Conservation (phyloP, 495 filamentous ascomycete genomes). For the Annulohypoxylon nitens region DNA sequence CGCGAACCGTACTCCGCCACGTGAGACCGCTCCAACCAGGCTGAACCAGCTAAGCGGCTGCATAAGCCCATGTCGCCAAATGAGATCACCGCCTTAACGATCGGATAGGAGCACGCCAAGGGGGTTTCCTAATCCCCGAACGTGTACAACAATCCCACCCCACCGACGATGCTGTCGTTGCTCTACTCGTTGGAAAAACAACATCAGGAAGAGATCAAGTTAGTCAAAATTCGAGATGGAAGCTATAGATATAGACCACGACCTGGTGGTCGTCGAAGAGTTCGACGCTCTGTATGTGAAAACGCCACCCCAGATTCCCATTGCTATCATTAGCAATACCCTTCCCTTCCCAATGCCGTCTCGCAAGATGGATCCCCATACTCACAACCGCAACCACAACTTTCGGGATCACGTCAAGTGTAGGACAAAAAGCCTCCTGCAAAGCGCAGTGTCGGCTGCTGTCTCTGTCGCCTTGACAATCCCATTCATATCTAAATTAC, state of each 20-base stretch:
- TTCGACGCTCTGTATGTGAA: conserved; percentile 63
- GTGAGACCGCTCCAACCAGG: conserved; percentile 43
- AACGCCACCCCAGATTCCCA: conserved; percentile 30
- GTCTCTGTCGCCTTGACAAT: conserved; percentile 37
- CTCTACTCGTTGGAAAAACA: conserved; percentile 37
- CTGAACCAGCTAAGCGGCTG: conserved; percentile 42
- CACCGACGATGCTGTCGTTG: conserved; percentile 42
- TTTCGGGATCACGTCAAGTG: conserved; percentile 27
- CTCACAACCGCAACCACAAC: conserved; percentile 22
- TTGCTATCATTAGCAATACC: conserved; percentile 7
- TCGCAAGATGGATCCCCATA: conserved; percentile 17
- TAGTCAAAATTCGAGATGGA: conserved; percentile 45
- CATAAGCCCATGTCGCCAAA: conserved; percentile 31
- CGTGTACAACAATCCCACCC: conserved; percentile 38
- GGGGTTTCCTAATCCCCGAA: conserved; percentile 9
- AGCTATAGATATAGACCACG: conserved; percentile 53
- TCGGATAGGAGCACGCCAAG: conserved; percentile 19
- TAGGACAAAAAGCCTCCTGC: conserved; percentile 32
- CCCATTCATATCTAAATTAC: conserved; percentile 36
- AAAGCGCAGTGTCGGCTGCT: conserved; percentile 37
- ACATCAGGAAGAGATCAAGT: conserved; percentile 18
- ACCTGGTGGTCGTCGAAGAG: conserved; percentile 59
- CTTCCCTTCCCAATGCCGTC: not conserved
- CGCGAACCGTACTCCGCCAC: conserved; percentile 45
- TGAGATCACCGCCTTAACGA: conserved; percentile 22